Evolutionary conservation across 371 early-diverging fungal genomes (phyloP).

Genomic region (Mucor irregularis): DNA sequence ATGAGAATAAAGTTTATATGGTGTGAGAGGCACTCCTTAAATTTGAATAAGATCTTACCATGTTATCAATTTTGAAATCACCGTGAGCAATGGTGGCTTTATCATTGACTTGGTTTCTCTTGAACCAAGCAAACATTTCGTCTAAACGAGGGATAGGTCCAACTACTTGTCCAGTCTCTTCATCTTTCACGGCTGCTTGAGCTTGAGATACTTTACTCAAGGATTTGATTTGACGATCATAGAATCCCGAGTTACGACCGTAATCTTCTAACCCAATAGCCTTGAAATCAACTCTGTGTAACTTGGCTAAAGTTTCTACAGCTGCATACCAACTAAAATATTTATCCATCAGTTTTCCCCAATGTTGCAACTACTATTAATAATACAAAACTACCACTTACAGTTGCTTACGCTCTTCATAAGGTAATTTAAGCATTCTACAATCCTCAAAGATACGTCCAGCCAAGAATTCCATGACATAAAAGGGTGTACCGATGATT

Average conservation of each 20-base stretch:
- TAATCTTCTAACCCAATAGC: constrained; percentile 69
- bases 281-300: constrained; percentile 74
- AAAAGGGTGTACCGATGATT: constrained; percentile 91
- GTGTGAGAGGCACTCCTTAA: no score
- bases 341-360: no score
- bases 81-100: constrained; percentile 86
- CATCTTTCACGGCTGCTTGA: constrained; percentile 70
- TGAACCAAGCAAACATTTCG: constrained; percentile 78
- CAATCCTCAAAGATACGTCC: constrained; percentile 84
- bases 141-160: constrained; percentile 71
- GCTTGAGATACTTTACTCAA: constrained; percentile 65
- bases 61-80: constrained; percentile 72
- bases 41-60: constrained; percentile 4
- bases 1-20: no score
- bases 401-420: constrained; percentile 59
- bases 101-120: constrained; percentile 64
- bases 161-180: constrained; percentile 53
- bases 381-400: background rate
- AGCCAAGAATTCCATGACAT: constrained; percentile 91
- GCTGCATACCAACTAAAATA: constrained; percentile 62
- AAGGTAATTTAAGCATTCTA: constrained; percentile 55
- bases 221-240: constrained; percentile 81
- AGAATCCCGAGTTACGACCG: constrained; percentile 74
- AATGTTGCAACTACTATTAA: no score
- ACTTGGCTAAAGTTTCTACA: constrained; percentile 74